Conservation (phyloP, 345 rosid species). For the Pelargonium nanum region DNA sequence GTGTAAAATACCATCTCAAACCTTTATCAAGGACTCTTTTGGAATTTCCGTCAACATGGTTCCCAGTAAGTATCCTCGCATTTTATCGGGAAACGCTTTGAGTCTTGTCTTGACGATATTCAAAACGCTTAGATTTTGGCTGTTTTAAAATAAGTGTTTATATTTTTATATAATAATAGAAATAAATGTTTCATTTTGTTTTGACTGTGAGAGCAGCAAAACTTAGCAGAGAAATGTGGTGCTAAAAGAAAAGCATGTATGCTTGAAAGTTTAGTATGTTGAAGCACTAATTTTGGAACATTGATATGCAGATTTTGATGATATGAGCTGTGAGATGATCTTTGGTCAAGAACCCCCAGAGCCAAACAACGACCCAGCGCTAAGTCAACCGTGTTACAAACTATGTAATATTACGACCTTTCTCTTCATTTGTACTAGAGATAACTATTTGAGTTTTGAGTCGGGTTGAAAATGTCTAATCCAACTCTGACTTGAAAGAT, state of each 20-base stretch:
- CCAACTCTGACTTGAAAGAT: too few species aligned
- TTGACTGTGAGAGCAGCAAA: too few species aligned
- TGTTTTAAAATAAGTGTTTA: neutral
- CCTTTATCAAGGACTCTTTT: conserved; percentile 61
- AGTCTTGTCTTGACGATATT: neutral
- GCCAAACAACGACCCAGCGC: conserved; percentile 58
- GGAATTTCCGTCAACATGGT: conserved; percentile 89
- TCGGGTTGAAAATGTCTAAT: neutral
- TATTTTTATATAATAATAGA: neutral
- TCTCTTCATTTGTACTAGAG: neutral
- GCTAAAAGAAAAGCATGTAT: conserved; percentile 1
- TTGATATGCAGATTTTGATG: conserved; percentile 70
- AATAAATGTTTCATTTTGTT: too few species aligned
- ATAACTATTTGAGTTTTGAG: neutral
- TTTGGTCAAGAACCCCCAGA: conserved; percentile 79
- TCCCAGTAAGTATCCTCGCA: conserved; percentile 49
- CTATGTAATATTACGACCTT: conserved; percentile 37
- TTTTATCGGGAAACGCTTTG: too few species aligned
- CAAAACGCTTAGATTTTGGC: neutral
- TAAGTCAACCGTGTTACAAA: conserved; percentile 74
- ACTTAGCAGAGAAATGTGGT: too few species aligned
- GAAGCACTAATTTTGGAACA: neutral
- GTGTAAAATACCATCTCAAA: conserved; percentile 71
- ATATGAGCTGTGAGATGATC: conserved; percentile 90
- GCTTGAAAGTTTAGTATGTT: neutral